Conservation (phyloP, 768 basidiomycete species). For the Rhodocollybia butyracea region DNA sequence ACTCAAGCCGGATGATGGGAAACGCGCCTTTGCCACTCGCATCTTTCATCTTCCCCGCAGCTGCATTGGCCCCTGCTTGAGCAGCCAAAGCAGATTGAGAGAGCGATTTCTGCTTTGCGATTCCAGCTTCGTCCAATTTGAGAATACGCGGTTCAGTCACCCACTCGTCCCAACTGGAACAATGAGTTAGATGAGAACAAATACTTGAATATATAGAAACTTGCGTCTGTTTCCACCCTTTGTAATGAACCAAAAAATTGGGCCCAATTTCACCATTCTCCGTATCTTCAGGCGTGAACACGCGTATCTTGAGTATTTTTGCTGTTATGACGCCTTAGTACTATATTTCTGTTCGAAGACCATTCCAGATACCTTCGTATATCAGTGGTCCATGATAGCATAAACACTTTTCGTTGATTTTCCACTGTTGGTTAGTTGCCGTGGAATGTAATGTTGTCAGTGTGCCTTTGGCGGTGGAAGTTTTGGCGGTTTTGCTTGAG, state of each 20-base stretch:
- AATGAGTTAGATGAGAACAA: constrained; percentile 5
- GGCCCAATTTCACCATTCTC: constrained; percentile 62
- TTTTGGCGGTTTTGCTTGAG: not conserved
- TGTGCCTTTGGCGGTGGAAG: not conserved
- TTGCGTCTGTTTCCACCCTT: constrained; percentile 98
- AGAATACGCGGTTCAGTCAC: constrained; percentile 78
- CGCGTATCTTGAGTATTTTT: constrained; percentile 72
- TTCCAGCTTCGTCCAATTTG: constrained; percentile 80
- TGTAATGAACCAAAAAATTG: constrained; percentile 97
- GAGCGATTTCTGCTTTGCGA: constrained; percentile 74
- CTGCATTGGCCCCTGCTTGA: constrained; percentile 16
- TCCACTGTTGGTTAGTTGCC: constrained; percentile 1
- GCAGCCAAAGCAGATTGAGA: constrained; percentile 28
- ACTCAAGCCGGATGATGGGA: too few species aligned
- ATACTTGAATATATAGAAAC: constrained; percentile 21
- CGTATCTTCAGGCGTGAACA: constrained; percentile 61
- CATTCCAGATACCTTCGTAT: constrained; percentile 60
- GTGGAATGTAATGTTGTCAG: not conserved
- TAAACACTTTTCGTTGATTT: constrained; percentile 66
- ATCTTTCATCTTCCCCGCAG: constrained; percentile 14
- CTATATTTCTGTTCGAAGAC: not conserved
- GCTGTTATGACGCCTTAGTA: constrained; percentile 21
- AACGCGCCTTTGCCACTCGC: constrained; percentile 1
- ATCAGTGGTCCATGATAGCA: constrained; percentile 96
- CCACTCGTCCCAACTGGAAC: constrained; percentile 93